phyloP scores from a whole-genome alignment of 2,329 filamentous ascomycete species.

The Simplicillium aogashimaense region DNA sequence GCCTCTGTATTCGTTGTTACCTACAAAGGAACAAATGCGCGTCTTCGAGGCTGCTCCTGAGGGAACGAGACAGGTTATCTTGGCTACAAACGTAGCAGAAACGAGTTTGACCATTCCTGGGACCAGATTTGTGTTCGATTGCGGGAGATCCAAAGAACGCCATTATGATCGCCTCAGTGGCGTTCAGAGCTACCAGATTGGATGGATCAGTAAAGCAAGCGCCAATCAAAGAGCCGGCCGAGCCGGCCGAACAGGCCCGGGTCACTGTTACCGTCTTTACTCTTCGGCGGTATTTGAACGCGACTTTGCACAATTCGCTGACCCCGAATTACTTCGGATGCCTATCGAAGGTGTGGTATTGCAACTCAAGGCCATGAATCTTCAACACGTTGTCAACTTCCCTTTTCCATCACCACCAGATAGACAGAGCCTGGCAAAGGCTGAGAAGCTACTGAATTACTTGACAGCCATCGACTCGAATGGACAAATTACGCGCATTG shows the following conservation, averaged over 20 bases:
- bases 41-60: conserved; percentile 83
- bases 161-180: conserved; percentile 80
- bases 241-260: conserved; percentile 89
- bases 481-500: conserved; percentile 69
- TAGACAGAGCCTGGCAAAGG: conserved; percentile 62
- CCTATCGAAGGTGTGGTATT: conserved; percentile 89
- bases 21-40: conserved; percentile 79
- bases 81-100: conserved; percentile 95
- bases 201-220: conserved; percentile 96
- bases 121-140: conserved; percentile 92
- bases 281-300: conserved; percentile 90
- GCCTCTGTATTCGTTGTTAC: conserved; percentile 88
- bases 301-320: conserved; percentile 76
- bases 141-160: conserved; percentile 84
- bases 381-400: conserved; percentile 85
- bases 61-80: conserved; percentile 72
- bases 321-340: conserved; percentile 82
- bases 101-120: conserved; percentile 95
- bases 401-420: conserved; percentile 91
- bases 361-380: conserved; percentile 89
- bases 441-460: conserved; percentile 79
- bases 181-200: conserved; percentile 90
- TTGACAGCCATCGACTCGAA: conserved; percentile 66
- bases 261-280: conserved; percentile 91
- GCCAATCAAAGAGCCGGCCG: conserved; percentile 86